These are phyloP conservation scores for Neckera pumila DNA, from an alignment of 225 moss, liverwort and hornwort genomes.

Conservation along the genomic window DNA sequence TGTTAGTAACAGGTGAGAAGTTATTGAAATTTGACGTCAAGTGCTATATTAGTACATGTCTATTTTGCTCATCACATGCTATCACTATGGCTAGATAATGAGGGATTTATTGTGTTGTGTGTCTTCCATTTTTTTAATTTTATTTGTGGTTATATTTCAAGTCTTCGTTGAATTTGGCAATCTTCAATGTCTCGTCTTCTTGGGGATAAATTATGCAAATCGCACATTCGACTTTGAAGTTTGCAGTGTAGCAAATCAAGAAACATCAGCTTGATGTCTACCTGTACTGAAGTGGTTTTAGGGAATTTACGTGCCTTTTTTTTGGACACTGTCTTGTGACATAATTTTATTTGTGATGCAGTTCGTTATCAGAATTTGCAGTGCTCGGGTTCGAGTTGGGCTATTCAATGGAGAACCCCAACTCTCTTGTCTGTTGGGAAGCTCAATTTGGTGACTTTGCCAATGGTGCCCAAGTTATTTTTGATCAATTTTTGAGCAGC, in stretches of 20 bases:
- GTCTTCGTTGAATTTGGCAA: not conserved
- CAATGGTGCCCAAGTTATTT: conserved; percentile 91
- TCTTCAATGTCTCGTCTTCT: not conserved
- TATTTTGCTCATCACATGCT: not conserved
- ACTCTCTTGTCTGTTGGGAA: conserved; percentile 82
- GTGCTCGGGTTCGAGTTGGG: conserved; percentile 97
- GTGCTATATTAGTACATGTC: not conserved
- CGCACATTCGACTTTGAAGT: not conserved
- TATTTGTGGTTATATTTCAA: not conserved
- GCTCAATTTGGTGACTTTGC: conserved; percentile 98
- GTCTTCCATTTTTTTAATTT: not conserved
- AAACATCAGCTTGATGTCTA: not conserved
- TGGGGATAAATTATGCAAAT: not conserved
- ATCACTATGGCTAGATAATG: not conserved
- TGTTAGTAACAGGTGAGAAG: conserved; percentile 80
- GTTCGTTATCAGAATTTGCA: conserved; percentile 95
- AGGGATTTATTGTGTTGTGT: not conserved
- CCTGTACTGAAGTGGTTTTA: not conserved
- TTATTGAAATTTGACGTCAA: not conserved
- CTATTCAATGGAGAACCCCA: conserved; percentile 42
- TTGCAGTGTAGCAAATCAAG: not conserved
- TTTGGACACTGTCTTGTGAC: not conserved
- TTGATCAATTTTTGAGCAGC: conserved; percentile 93
- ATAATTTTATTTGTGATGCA: conserved; percentile 24
- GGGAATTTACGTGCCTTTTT: not conserved